Evolutionary conservation across 768 basidiomycete genomes (phyloP).

Genomic region (Favolaschia claudopus): DNA sequence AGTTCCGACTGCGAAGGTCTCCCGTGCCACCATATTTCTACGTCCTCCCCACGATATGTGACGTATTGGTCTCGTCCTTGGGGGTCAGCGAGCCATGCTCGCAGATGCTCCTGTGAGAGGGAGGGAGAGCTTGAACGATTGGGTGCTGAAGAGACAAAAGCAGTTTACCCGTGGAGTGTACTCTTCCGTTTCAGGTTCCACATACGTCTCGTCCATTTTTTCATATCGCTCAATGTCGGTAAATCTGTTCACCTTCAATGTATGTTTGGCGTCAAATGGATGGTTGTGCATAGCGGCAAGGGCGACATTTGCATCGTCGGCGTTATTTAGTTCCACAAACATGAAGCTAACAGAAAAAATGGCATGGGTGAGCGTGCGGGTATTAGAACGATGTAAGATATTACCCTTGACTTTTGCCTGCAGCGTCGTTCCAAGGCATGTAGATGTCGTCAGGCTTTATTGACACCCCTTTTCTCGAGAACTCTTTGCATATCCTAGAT

Average conservation of each 20-base stretch:
- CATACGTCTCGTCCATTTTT: constrained; percentile 77
- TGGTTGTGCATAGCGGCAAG: constrained; percentile 74
- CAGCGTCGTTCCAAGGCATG: constrained; percentile 87
- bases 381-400: constrained; percentile 26
- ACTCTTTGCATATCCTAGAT: constrained; percentile 83
- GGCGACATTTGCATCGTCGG: constrained; percentile 75
- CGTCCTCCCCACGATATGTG: constrained; percentile 91
- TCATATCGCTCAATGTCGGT: constrained; percentile 88
- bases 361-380: not conserved
- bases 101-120: constrained; percentile 84
- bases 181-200: constrained; percentile 76
- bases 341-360: constrained; percentile 62
- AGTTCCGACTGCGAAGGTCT: constrained; percentile 87
- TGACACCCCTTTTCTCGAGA: constrained; percentile 79
- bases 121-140: constrained; percentile 1
- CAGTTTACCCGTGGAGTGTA: constrained; percentile 73
- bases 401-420: constrained; percentile 93
- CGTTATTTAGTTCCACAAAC: constrained; percentile 80
- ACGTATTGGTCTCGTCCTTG: constrained; percentile 96
- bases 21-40: constrained; percentile 91
- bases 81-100: constrained; percentile 92
- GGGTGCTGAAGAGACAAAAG: not conserved
- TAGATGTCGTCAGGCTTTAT: constrained; percentile 81
- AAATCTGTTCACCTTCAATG: constrained; percentile 86
- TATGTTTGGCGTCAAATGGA: constrained; percentile 88